These are phyloP conservation scores for Peronospora tabacina DNA, from an alignment of 352 stramenopile genomes.

Conservation along the genomic window DNA sequence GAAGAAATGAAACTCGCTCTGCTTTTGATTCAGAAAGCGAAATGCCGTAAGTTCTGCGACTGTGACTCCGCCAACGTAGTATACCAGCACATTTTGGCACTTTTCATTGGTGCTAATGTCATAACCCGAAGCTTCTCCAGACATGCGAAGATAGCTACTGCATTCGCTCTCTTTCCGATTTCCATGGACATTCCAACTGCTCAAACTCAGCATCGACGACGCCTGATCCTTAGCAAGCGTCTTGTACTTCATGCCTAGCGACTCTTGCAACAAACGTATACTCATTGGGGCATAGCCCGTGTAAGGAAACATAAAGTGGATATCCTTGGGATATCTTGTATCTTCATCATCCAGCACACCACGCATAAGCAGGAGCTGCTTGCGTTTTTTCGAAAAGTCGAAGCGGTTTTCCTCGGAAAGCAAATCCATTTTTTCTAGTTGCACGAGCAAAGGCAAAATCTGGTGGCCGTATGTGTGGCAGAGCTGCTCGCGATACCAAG, in stretches of 20 bases:
- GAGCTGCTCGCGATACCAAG: slow-evolving; percentile 65
- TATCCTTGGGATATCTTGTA: slow-evolving; percentile 43
- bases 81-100: slow-evolving; percentile 55
- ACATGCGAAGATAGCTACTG: slow-evolving; percentile 19
- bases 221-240: slow-evolving; percentile 30
- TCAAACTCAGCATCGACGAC: slow-evolving; percentile 22
- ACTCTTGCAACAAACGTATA: slow-evolving; percentile 66
- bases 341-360: slow-evolving; percentile 46
- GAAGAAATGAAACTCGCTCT: too few species aligned
- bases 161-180: slow-evolving; percentile 15
- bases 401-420: slow-evolving; percentile 54
- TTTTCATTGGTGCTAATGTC: slow-evolving; percentile 15
- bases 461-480: slow-evolving; percentile 80
- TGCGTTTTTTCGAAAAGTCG: slow-evolving; percentile 48
- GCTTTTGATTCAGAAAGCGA: too few species aligned
- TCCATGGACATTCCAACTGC: slow-evolving; percentile 4
- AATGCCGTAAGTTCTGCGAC: too few species aligned
- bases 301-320: slow-evolving; percentile 84
- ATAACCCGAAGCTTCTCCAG: slow-evolving; percentile 6
- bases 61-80: too few species aligned
- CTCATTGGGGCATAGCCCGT: slow-evolving; percentile 81
- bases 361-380: slow-evolving; percentile 34
- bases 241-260: slow-evolving; percentile 66
- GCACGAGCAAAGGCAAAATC: slow-evolving; percentile 55
- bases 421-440: slow-evolving; percentile 66